phyloP scores from a whole-genome alignment of 352 stramenopile species.

The Globisporangium uncinulatum region DNA sequence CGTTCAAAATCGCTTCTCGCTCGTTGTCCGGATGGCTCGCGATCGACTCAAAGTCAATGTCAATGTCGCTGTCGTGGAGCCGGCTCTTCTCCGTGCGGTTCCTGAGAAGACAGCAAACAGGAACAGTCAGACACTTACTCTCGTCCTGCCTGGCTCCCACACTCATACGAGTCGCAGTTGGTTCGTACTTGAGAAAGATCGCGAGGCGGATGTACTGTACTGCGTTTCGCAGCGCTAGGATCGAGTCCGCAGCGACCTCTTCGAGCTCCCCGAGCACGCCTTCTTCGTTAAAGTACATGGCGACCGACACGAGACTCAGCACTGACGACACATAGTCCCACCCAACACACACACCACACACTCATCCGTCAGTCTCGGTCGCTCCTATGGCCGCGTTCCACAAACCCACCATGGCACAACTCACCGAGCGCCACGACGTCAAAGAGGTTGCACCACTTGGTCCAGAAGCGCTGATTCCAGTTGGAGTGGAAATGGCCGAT shows the following conservation, averaged over 20 bases:
- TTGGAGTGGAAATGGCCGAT: neutral
- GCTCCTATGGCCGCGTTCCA: neutral
- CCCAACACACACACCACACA: neutral
- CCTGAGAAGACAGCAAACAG: constrained; percentile 11
- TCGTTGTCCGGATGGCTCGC: constrained; percentile 30
- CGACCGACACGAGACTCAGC: constrained; percentile 72
- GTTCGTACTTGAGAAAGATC: constrained; percentile 79
- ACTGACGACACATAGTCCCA: constrained; percentile 23
- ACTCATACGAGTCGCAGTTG: too few relatives aligned
- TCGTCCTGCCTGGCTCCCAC: too few relatives aligned
- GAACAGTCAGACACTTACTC: neutral
- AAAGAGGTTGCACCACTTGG: constrained; percentile 84
- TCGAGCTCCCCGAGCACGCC: constrained; percentile 75
- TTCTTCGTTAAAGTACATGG: constrained; percentile 84
- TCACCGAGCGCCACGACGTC: constrained; percentile 68
- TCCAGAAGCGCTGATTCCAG: constrained; percentile 58
- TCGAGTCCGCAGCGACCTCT: constrained; percentile 69
- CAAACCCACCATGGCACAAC: neutral
- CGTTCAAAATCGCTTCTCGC: constrained; percentile 45
- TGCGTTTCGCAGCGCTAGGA: constrained; percentile 71
- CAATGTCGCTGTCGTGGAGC: constrained; percentile 52
- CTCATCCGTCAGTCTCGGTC: neutral
- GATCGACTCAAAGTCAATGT: constrained; percentile 61
- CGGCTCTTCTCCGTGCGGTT: constrained; percentile 47
- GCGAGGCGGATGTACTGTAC: constrained; percentile 77